Evolutionary conservation across 2,329 filamentous ascomycete genomes (phyloP).

Genomic region (Fusarium transvaalense): DNA sequence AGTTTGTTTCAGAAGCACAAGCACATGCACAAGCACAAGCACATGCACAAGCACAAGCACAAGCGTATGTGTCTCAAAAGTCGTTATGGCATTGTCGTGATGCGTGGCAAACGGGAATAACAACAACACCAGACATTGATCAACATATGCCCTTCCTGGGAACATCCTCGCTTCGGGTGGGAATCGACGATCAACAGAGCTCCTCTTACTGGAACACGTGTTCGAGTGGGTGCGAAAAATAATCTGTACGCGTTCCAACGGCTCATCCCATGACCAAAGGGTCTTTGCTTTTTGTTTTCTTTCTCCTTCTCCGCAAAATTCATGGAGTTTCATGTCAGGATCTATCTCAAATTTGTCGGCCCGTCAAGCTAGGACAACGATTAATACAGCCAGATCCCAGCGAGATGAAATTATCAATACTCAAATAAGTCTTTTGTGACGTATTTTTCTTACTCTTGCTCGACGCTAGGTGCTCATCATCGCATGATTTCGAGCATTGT

Average conservation of each 20-base stretch:
- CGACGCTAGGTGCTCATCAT: conserved; percentile 33
- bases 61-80: background rate
- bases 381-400: conserved; percentile 22
- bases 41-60: background rate
- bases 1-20: background rate
- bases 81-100: background rate
- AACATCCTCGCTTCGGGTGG: conserved; percentile 35
- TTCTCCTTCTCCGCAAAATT: conserved; percentile 37
- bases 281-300: background rate
- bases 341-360: conserved; percentile 39
- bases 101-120: conserved; percentile 8
- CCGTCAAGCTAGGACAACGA: conserved; percentile 34
- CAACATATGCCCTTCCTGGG: conserved; percentile 27
- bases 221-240: conserved; percentile 6
- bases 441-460: conserved; percentile 7
- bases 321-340: conserved; percentile 29
- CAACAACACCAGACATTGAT: conserved; percentile 18
- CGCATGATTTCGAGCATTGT: conserved; percentile 39
- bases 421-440: conserved; percentile 20
- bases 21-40: background rate
- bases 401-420: conserved; percentile 29
- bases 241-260: conserved; percentile 6
- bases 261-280: conserved; percentile 17
- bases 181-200: conserved; percentile 24
- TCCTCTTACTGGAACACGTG: conserved; percentile 40